These are phyloP conservation scores for Schwanniomyces yamadae DNA, from an alignment of 805 yeast genomes.

Conservation along the genomic window DNA sequence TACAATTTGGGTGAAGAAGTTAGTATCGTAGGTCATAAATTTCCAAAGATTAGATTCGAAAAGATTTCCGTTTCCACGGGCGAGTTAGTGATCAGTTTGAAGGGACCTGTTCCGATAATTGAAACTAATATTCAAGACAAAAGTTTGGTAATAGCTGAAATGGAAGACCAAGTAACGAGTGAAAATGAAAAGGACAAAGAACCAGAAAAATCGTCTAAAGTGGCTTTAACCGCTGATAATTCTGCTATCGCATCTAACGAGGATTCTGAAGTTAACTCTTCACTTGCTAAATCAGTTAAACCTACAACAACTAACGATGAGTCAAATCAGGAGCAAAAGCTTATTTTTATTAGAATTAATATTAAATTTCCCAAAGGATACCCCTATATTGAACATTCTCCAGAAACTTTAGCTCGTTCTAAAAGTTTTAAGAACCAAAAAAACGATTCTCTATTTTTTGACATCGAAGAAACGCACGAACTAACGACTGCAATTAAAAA, in stretches of 20 bases:
- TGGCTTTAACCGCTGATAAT: neutral
- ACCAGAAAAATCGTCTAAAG: constrained; percentile 2
- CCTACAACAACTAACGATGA: constrained; percentile 10
- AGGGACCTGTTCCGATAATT: constrained; percentile 48
- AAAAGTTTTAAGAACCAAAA: constrained; percentile 18
- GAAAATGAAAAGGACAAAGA: constrained; percentile 6
- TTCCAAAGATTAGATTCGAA: constrained; percentile 84
- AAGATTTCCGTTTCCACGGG: constrained; percentile 88
- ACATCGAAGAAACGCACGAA: constrained; percentile 79
- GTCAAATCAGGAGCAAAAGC: constrained; percentile 45
- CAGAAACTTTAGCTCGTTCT: constrained; percentile 3
- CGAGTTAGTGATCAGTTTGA: constrained; percentile 66
- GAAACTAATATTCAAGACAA: constrained; percentile 2
- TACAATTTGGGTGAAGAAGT: constrained; percentile 89
- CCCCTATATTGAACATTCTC: constrained; percentile 57
- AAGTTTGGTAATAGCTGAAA: constrained; percentile 1
- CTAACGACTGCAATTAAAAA: constrained; percentile 47
- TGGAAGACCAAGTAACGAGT: constrained; percentile 3
- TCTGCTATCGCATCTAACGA: constrained; percentile 6
- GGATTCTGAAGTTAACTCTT: constrained; percentile 4
- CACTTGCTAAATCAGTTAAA: constrained; percentile 1
- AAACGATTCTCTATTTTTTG: constrained; percentile 39
- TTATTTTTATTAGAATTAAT: constrained; percentile 67
- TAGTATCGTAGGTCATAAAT: constrained; percentile 80
- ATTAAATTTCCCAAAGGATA: constrained; percentile 72